Evolutionary conservation across 225 moss, liverwort and hornwort species (phyloP).

Genomic region (Sphagnum tenellum): DNA sequence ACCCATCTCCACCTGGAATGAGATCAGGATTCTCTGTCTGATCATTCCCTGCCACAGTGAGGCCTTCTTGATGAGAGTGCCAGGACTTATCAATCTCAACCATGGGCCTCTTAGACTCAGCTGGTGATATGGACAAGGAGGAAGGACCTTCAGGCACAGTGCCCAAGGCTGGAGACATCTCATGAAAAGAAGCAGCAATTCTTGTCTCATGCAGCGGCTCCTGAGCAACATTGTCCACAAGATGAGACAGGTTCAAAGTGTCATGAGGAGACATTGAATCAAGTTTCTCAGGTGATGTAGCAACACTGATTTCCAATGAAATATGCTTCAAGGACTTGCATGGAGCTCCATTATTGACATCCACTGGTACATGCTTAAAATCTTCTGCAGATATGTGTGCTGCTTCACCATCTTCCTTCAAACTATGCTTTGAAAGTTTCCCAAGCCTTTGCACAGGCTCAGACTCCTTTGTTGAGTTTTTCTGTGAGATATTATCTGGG

Average conservation of each 20-base stretch:
- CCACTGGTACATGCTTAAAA: slow-evolving; percentile 15
- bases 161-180: slow-evolving; percentile 7
- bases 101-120: slow-evolving; percentile 6
- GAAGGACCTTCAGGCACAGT: slow-evolving; percentile 7
- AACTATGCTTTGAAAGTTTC: slow-evolving; percentile 6
- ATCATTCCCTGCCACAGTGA: too few species aligned
- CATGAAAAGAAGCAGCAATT: slow-evolving; percentile 7
- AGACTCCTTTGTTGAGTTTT: slow-evolving; percentile 1
- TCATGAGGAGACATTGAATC: slow-evolving; percentile 10
- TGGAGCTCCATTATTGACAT: slow-evolving; percentile 20
- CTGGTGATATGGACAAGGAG: slow-evolving; percentile 9
- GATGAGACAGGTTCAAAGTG: slow-evolving; percentile 7
- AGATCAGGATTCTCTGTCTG: slow-evolving; percentile 5
- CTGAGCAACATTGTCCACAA: slow-evolving; percentile 6
- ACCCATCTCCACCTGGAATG: slow-evolving; percentile 12
- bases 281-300: slow-evolving; percentile 15
- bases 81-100: not conserved
- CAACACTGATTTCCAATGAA: slow-evolving; percentile 20
- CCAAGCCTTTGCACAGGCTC: slow-evolving; percentile 8
- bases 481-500: slow-evolving; percentile 5
- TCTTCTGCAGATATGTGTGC: slow-evolving; percentile 21
- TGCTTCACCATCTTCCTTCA: slow-evolving; percentile 5
- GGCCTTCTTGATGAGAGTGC: too few species aligned
- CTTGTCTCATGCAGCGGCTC: slow-evolving; percentile 5
- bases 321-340: slow-evolving; percentile 13